A percentile compares a stretch with the other conserved stretches of the same genome.
Evolutionary conservation across 1,139 yeast genomes (phyloP).

Genomic region (Meyerozyma smithsonii): DNA sequence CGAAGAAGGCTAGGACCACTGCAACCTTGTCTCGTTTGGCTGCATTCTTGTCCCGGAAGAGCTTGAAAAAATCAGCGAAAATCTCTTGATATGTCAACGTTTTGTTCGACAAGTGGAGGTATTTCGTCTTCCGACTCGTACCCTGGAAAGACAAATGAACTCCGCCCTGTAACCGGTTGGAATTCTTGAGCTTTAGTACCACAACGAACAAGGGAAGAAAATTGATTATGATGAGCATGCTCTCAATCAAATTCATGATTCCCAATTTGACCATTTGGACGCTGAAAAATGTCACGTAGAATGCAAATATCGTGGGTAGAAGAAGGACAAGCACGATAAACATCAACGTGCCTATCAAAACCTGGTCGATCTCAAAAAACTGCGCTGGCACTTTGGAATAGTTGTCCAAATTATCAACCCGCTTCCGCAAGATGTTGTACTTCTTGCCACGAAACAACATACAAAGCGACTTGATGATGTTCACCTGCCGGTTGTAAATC

Average conservation of each 20-base stretch:
- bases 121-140: conserved; percentile 17
- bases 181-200: conserved; percentile 73
- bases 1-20: conserved; percentile 22
- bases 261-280: conserved; percentile 50
- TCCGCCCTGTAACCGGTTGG: conserved; percentile 89
- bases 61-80: conserved; percentile 28
- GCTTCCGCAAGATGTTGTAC: conserved; percentile 72
- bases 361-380: conserved; percentile 77
- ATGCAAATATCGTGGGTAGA: conserved; percentile 83
- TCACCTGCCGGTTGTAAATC: conserved; percentile 71
- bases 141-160: conserved; percentile 39
- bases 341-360: conserved; percentile 80
- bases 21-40: conserved; percentile 28
- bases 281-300: conserved; percentile 69
- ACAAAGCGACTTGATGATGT: conserved; percentile 66
- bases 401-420: conserved; percentile 61
- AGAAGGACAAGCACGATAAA: conserved; percentile 77
- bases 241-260: conserved; percentile 52
- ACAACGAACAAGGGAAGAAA: conserved; percentile 86
- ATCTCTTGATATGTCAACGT: conserved; percentile 37
- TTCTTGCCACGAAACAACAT: conserved; percentile 88
- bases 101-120: conserved; percentile 32
- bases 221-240: conserved; percentile 60
- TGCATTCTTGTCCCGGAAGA: conserved; percentile 19
- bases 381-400: conserved; percentile 41